Conservation (phyloP, 768 basidiomycete genomes). For the Tephrocybe rancida region DNA sequence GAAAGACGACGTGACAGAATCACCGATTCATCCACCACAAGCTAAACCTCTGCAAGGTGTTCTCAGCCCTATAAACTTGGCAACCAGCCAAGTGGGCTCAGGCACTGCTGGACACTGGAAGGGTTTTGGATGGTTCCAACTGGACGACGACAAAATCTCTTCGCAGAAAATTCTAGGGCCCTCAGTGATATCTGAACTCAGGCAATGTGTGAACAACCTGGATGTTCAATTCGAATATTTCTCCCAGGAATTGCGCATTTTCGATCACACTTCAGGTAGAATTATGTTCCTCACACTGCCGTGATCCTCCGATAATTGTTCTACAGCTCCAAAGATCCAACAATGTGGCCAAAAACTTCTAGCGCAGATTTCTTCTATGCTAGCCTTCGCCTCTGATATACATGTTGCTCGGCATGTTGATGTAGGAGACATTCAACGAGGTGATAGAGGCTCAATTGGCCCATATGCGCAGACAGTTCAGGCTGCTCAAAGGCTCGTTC, state of each 20-base stretch:
- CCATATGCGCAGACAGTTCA: slow-evolving; percentile 66
- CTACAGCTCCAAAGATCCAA: slow-evolving; percentile 41
- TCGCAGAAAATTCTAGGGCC: slow-evolving; percentile 50
- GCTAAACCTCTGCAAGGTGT: slow-evolving; percentile 65
- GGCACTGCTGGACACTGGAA: slow-evolving; percentile 78
- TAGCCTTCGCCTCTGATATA: slow-evolving; percentile 64
- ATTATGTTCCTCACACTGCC: not conserved
- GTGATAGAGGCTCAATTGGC: slow-evolving; percentile 46
- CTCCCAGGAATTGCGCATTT: slow-evolving; percentile 29
- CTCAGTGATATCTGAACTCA: slow-evolving; percentile 57
- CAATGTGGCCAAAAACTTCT: slow-evolving; percentile 50
- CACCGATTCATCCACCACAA: slow-evolving; percentile 28
- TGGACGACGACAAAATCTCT: slow-evolving; percentile 47
- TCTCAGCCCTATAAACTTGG: slow-evolving; percentile 63
- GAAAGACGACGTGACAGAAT: slow-evolving; percentile 36
- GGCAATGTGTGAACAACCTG: slow-evolving; percentile 43
- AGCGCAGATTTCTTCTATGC: slow-evolving; percentile 56
- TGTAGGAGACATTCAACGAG: slow-evolving; percentile 71
- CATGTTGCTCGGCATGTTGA: slow-evolving; percentile 83
- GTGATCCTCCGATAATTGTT: not conserved
- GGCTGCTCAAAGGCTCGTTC: slow-evolving; percentile 66
- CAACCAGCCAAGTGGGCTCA: slow-evolving; percentile 77
- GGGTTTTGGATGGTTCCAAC: slow-evolving; percentile 79
- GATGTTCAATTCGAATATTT: slow-evolving; percentile 51
- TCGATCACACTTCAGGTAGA: slow-evolving; percentile 43